Evolutionary conservation across 148 eudicot species (phyloP).

Genomic region (Silene conica): DNA sequence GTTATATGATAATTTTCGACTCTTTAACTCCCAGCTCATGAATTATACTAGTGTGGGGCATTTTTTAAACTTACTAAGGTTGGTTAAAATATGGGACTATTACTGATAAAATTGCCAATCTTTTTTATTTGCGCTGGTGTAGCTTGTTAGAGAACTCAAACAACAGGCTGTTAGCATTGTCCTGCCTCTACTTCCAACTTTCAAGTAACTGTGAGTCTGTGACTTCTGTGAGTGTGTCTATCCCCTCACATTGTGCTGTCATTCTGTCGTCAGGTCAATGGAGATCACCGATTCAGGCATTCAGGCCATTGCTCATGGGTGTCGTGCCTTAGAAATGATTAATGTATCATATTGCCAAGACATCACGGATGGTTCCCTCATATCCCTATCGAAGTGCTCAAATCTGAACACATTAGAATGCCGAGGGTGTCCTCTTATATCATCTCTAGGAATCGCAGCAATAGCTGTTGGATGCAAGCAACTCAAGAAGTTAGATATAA

Average conservation of each 20-base stretch:
- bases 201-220: background rate
- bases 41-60: background rate
- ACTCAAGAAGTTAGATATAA: constrained; percentile 73
- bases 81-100: background rate
- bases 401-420: constrained; percentile 74
- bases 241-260: constrained; percentile 3
- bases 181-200: background rate
- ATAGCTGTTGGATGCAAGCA: constrained; percentile 82
- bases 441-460: constrained; percentile 70
- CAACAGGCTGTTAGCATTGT: background rate
- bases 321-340: constrained; percentile 64
- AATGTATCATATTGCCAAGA: constrained; percentile 66
- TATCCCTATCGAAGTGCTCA: constrained; percentile 66
- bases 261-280: constrained; percentile 49
- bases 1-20: background rate
- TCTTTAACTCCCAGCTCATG: background rate
- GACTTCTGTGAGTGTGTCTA: background rate
- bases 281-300: constrained; percentile 74
- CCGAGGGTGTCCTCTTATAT: constrained; percentile 76
- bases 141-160: background rate
- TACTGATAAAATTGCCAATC: background rate
- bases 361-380: constrained; percentile 61
- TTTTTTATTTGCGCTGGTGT: background rate
- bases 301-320: constrained; percentile 62
- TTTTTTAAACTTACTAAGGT: background rate